Base-by-base conservation (phyloP, 2,329 filamentous ascomycete species). In the Botrytis sinoallii region DNA sequence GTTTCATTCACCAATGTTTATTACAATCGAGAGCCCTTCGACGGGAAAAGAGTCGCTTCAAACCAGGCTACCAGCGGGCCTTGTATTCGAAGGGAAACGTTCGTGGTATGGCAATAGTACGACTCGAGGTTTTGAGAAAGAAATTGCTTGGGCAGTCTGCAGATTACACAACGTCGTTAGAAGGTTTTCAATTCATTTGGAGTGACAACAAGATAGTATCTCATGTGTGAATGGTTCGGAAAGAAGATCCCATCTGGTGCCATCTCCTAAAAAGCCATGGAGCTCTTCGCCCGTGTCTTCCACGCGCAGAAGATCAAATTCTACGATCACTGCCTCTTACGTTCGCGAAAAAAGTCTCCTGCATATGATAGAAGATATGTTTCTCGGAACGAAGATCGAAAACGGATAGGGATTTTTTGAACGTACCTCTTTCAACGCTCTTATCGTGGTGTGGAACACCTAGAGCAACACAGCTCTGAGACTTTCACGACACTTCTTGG, bases 91-190 rank as follows among this genome's bases (percentile, higher is more conserved):
- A 70, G 70, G 67, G 42, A 66, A 66, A 67, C 32, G 66, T 52
- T 70, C 59, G 69, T 77, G 69, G 75, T 75, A 73, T 73, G 73
- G 66, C 65, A 71, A 68, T 65, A 55, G 77, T 78, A 75, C 77
- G 71, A 77, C 78, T 76, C 74, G 74, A 74, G 67, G 70, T 73
- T 70, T 59, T 68, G 64, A 57, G 64, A 71, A 65, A 67, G 73
- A 73, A 65, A 72, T 73, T 67, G 60, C 60, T 74, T 76, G 63
- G 74, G 76, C 76, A 75, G 75, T 78, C 78, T 78, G 73, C 65
- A 70, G 55, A 77, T 78, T 67, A 78, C 78, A 79, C 76, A 74
- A 73, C 75, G 74, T 77, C 65, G 71, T 73, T 74, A 77, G 77
- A 75, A 76, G 67, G 71, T 64, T 77, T 72, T 67, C 29, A 60